Conservation (phyloP, 2,329 filamentous ascomycete genomes). For the Trichoderma sp. region DNA sequence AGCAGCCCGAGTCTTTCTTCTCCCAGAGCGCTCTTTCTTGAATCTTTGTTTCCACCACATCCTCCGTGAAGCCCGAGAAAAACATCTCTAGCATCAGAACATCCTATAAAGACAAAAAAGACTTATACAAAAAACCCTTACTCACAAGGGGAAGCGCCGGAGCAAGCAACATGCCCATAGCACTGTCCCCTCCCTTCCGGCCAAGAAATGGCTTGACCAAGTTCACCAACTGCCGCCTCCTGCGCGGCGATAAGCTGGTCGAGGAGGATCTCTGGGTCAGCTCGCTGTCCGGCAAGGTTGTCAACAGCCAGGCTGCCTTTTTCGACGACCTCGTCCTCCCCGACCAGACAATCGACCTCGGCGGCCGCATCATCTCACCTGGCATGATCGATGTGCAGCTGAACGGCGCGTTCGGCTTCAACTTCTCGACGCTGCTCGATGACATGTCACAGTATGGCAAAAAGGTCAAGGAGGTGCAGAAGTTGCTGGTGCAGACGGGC, state of each 20-base stretch:
- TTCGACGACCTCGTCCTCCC: conserved; percentile 70
- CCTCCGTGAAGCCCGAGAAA: not conserved
- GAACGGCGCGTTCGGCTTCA: conserved; percentile 90
- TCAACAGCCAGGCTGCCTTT: conserved; percentile 67
- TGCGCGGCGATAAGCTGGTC: conserved; percentile 68
- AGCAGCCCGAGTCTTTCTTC: conserved; percentile 13
- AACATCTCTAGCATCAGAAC: not conserved
- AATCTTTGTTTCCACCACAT: conserved; percentile 2
- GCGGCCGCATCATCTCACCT: conserved; percentile 79
- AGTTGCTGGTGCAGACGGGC: conserved; percentile 70
- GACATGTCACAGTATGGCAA: conserved; percentile 70
- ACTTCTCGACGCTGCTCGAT: conserved; percentile 78
- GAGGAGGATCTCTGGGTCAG: conserved; percentile 87
- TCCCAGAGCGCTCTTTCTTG: not conserved
- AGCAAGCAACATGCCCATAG: conserved; percentile 48
- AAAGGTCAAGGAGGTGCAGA: conserved; percentile 71
- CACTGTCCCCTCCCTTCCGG: conserved; percentile 39
- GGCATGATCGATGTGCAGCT: conserved; percentile 91
- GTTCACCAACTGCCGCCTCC: conserved; percentile 82
- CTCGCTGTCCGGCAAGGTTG: conserved; percentile 76
- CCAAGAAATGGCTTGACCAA: conserved; percentile 68
- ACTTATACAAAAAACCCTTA: not conserved
- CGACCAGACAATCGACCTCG: conserved; percentile 75
- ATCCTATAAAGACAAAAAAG: not conserved
- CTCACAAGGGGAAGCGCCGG: not conserved